Percentiles rank a stretch among this genome's conserved stretches.
phyloP scores from a whole-genome alignment of 2,329 filamentous ascomycete species.

The Microdochium bolleyi region DNA sequence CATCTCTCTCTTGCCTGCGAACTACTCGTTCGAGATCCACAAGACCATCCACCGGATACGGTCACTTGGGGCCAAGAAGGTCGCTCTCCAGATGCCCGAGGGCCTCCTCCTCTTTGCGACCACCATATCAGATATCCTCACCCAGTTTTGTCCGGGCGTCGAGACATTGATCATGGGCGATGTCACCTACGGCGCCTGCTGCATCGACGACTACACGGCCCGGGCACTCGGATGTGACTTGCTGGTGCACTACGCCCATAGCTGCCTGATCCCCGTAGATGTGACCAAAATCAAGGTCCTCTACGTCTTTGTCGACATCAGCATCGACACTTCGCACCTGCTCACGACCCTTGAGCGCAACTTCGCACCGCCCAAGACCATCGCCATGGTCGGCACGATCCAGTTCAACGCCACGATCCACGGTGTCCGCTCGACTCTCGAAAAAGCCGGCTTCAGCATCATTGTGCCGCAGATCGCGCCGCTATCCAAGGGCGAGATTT shows the following conservation, averaged over 20 bases:
- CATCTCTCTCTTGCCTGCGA: slow-evolving; percentile 78
- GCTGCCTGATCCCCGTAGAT: slow-evolving; percentile 90
- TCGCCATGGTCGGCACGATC: slow-evolving; percentile 93
- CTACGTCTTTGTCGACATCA: slow-evolving; percentile 97
- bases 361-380: slow-evolving; percentile 74
- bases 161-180: slow-evolving; percentile 98
- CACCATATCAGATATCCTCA: slow-evolving; percentile 93
- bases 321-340: slow-evolving; percentile 84
- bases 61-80: slow-evolving; percentile 66
- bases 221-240: slow-evolving; percentile 89
- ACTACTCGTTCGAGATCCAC: slow-evolving; percentile 97
- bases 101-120: slow-evolving; percentile 92
- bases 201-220: slow-evolving; percentile 97
- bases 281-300: slow-evolving; percentile 95
- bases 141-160: slow-evolving; percentile 84
- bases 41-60: slow-evolving; percentile 96
- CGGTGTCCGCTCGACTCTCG: slow-evolving; percentile 68
- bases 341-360: slow-evolving; percentile 82
- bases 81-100: slow-evolving; percentile 96
- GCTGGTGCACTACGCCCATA: slow-evolving; percentile 94
- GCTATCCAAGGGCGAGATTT: slow-evolving; percentile 87
- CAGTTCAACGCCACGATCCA: slow-evolving; percentile 98
- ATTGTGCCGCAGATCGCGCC: slow-evolving; percentile 89
- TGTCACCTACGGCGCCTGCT: slow-evolving; percentile 97
- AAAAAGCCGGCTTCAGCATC: slow-evolving; percentile 76